A percentile compares a stretch with the other conserved stretches of the same genome.
Conservation (phyloP, 345 rosid species). For the Cardiospermum halicacabum region DNA sequence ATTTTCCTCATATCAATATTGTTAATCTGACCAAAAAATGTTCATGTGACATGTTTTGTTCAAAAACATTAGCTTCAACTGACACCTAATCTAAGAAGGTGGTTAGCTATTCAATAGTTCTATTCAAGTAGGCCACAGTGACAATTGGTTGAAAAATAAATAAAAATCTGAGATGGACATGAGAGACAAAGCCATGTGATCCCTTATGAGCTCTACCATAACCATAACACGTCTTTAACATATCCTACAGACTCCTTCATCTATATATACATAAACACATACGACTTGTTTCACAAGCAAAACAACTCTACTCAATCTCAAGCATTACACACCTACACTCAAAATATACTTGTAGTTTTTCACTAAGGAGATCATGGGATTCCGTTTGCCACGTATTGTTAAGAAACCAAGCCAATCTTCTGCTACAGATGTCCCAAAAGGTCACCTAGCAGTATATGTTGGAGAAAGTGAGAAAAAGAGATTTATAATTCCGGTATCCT, state of each 20-base stretch:
- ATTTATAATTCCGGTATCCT: constrained; percentile 31
- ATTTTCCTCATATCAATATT: background rate
- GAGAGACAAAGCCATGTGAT: constrained; percentile 29
- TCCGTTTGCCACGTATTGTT: background rate
- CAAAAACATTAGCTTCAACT: background rate
- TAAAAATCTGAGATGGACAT: constrained; percentile 5
- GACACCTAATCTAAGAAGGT: background rate
- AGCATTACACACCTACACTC: too few relatives aligned
- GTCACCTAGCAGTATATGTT: constrained; percentile 13
- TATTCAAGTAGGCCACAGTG: background rate
- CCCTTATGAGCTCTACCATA: constrained; percentile 1
- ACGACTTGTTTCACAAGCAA: background rate
- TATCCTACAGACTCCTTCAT: background rate
- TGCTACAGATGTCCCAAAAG: constrained; percentile 23
- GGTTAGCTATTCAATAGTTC: background rate
- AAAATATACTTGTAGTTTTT: too few relatives aligned
- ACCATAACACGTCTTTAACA: constrained; percentile 9
- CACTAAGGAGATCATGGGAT: constrained; percentile 13
- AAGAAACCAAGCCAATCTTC: background rate
- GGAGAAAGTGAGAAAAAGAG: constrained; percentile 26
- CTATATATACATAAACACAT: constrained; percentile 14
- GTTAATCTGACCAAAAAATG: background rate
- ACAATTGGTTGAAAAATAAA: background rate
- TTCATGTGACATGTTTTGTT: background rate
- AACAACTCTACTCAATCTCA: constrained; percentile 2